Evolutionary conservation across 2,329 filamentous ascomycete species (phyloP).

Genomic region (Hortaea sp.): DNA sequence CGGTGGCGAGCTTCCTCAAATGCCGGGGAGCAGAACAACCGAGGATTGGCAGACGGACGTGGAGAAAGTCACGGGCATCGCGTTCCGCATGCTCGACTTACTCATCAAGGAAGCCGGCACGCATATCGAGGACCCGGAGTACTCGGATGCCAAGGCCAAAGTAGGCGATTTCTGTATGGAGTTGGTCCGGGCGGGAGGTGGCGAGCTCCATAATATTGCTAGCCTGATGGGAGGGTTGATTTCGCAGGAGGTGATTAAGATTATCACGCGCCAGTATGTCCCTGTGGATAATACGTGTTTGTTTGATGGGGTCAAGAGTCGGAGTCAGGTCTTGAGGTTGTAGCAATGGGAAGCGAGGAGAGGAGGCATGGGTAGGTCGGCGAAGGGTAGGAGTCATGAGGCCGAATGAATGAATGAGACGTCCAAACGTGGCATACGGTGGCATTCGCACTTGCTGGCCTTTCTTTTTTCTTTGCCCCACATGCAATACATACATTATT

Average conservation of each 20-base stretch:
- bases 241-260: constrained; percentile 94
- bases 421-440: too few species aligned
- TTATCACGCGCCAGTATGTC: constrained; percentile 59
- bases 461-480: too few species aligned
- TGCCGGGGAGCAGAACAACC: constrained; percentile 26
- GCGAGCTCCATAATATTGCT: constrained; percentile 87
- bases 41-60: constrained; percentile 25
- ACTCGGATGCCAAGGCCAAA: constrained; percentile 26
- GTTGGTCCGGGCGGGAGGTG: constrained; percentile 62
- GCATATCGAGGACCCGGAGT: constrained; percentile 33
- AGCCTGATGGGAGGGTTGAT: constrained; percentile 82
- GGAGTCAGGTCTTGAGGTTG: constrained; percentile 27
- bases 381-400: too few species aligned
- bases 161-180: constrained; percentile 32
- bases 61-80: constrained; percentile 34
- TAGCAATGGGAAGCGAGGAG: background rate
- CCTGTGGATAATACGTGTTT: constrained; percentile 55
- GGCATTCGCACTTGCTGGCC: too few species aligned
- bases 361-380: too few species aligned
- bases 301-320: constrained; percentile 52
- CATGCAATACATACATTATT: too few species aligned
- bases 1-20: constrained; percentile 23
- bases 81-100: constrained; percentile 31
- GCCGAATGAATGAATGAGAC: too few species aligned
- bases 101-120: constrained; percentile 33